Conservation (phyloP, 257 asterid species). For the Solanum tarapatanum region DNA sequence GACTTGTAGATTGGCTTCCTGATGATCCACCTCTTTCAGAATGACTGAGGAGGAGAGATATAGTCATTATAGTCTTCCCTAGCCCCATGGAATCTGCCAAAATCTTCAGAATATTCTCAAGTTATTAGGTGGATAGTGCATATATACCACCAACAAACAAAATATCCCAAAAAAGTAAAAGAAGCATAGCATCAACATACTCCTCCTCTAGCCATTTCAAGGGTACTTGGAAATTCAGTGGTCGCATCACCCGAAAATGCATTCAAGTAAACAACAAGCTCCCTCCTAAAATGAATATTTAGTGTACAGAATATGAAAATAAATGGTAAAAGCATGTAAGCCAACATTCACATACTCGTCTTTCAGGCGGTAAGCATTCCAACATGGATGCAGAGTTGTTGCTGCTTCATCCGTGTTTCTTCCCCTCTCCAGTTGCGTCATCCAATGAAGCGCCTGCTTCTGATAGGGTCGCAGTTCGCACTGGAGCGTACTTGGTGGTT, state of each 20-base stretch:
- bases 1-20: conserved; percentile 31
- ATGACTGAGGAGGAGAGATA: conserved; percentile 72
- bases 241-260: conserved; percentile 90
- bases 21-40: conserved; percentile 52
- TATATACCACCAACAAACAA: neutral
- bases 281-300: conserved; percentile 52
- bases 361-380: conserved; percentile 82
- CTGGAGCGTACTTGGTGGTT: conserved; percentile 72
- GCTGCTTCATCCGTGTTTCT: conserved; percentile 55
- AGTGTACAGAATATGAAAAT: neutral
- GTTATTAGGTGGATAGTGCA: conserved; percentile 12
- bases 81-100: conserved; percentile 99
- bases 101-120: conserved; percentile 44
- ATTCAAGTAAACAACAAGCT: conserved; percentile 61
- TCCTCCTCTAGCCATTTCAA: conserved; percentile 96
- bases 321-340: neutral
- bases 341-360: conserved; percentile 44
- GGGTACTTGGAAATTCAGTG: conserved; percentile 84
- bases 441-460: conserved; percentile 97
- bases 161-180: neutral
- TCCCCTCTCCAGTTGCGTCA: conserved; percentile 79
- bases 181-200: conserved; percentile 43
- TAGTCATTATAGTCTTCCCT: conserved; percentile 93
- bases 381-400: conserved; percentile 82
- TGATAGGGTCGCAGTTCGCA: conserved; percentile 93